Evolutionary conservation across 257 asterid species (phyloP).

Genomic region (Solanum boliviense): DNA sequence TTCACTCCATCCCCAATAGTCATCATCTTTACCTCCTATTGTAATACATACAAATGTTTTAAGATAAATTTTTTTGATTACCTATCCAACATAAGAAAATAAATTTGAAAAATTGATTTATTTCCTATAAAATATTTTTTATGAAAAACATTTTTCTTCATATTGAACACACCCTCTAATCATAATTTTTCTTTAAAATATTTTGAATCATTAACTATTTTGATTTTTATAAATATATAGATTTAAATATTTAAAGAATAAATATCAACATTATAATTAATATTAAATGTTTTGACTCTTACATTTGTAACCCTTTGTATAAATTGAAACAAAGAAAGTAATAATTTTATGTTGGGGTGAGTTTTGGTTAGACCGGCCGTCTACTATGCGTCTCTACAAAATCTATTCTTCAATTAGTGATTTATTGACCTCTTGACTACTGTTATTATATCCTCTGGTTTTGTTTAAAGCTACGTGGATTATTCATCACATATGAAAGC

Average conservation of each 20-base stretch:
- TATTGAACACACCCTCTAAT: not conserved
- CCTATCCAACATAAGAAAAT: not conserved
- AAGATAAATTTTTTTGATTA: too few species aligned
- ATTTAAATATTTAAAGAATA: not conserved
- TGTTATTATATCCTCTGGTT: not conserved
- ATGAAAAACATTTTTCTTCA: not conserved
- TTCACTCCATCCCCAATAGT: not conserved
- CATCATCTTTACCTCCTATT: not conserved
- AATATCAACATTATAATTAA: not conserved
- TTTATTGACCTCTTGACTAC: not conserved
- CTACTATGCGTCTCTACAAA: too few species aligned
- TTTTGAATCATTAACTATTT: not conserved
- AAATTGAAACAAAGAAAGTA: too few species aligned
- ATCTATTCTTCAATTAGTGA: not conserved
- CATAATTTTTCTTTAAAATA: not conserved
- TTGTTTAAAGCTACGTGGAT: not conserved
- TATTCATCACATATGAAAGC: not conserved
- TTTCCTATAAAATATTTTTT: not conserved
- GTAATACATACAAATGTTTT: not conserved
- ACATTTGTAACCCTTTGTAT: too few species aligned
- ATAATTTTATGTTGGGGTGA: not conserved
- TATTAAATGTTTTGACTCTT: not conserved
- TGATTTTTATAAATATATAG: too few species aligned
- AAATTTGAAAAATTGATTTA: too few species aligned
- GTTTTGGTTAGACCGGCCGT: not conserved